Conservation (phyloP, 2,329 filamentous ascomycete species). For the Ploettnerulaceae sp. region DNA sequence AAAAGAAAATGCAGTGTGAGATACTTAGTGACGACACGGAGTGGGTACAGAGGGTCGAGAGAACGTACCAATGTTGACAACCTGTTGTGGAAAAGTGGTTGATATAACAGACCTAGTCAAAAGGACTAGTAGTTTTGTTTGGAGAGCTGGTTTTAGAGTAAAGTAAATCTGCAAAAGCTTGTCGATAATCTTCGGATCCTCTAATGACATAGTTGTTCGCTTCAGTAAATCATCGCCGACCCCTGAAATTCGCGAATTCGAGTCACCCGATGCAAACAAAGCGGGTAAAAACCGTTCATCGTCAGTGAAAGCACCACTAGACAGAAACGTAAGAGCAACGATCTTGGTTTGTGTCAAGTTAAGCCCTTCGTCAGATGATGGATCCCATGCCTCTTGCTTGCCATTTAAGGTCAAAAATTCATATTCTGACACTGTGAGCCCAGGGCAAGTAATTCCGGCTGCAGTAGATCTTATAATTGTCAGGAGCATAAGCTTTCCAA, state of each 20-base stretch:
- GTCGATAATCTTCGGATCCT: conserved; percentile 58
- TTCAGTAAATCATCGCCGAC: conserved; percentile 88
- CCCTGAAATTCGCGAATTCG: conserved; percentile 75
- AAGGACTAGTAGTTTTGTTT: conserved; percentile 70
- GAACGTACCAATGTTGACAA: conserved; percentile 50
- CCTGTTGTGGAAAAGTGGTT: conserved; percentile 61
- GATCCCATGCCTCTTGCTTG: conserved; percentile 66
- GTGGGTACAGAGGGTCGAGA: background rate
- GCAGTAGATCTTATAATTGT: conserved; percentile 40
- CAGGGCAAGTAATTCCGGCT: conserved; percentile 40
- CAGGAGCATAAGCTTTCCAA: conserved; percentile 73
- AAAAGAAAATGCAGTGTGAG: too few species aligned
- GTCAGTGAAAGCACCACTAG: conserved; percentile 81
- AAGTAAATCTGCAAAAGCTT: conserved; percentile 71
- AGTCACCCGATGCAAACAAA: conserved; percentile 75
- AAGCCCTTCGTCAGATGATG: conserved; percentile 52
- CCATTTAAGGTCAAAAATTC: conserved; percentile 62
- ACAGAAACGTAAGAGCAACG: conserved; percentile 64
- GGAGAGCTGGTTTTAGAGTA: conserved; percentile 64
- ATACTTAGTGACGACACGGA: too few species aligned
- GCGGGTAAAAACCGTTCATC: conserved; percentile 78
- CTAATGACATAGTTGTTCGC: conserved; percentile 67
- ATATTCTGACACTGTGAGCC: conserved; percentile 61
- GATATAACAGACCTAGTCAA: conserved; percentile 73
- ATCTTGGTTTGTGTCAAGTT: conserved; percentile 67